Percentiles rank a stretch among this genome's conserved stretches.
Conservation (phyloP, 768 basidiomycete genomes). For the Boletus pseudopeckii region DNA sequence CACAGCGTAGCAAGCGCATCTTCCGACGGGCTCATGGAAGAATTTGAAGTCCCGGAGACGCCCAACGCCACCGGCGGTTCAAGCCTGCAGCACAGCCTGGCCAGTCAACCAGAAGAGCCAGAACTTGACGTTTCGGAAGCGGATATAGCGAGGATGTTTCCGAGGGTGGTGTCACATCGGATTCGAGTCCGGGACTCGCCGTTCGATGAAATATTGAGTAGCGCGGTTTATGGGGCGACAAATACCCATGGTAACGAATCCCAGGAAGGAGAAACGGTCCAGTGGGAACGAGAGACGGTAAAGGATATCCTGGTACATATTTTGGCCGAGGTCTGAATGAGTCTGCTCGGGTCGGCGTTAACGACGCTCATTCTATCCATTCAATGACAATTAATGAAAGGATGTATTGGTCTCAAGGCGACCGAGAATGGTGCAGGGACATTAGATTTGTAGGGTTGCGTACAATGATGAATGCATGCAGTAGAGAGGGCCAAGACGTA, state of each 20-base stretch:
- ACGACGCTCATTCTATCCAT: neutral
- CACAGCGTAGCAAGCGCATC: constrained; percentile 18
- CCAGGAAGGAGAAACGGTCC: constrained; percentile 12
- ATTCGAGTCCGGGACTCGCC: constrained; percentile 67
- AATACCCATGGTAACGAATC: constrained; percentile 14
- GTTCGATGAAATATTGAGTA: constrained; percentile 64
- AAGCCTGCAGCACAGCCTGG: constrained; percentile 2
- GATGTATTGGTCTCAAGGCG: neutral
- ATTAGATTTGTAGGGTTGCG: neutral
- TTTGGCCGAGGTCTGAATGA: constrained; percentile 47
- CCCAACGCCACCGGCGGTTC: constrained; percentile 1
- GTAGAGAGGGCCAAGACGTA: neutral
- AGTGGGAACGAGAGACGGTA: constrained; percentile 49
- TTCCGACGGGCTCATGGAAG: constrained; percentile 23
- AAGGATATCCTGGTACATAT: constrained; percentile 66
- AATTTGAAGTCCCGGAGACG: constrained; percentile 12
- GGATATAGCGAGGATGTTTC: constrained; percentile 71
- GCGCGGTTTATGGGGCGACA: constrained; percentile 57
- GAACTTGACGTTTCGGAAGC: constrained; percentile 66
- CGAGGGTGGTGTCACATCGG: constrained; percentile 72
- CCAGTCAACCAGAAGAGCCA: constrained; percentile 19
- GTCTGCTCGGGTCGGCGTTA: neutral
- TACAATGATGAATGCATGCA: too few species aligned
- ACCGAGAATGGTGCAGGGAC: neutral
- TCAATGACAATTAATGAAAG: neutral